Percentiles rank a stretch among this genome's conserved stretches.
phyloP scores from a whole-genome alignment of 352 stramenopile species.

The Globisporangium abappressorium region DNA sequence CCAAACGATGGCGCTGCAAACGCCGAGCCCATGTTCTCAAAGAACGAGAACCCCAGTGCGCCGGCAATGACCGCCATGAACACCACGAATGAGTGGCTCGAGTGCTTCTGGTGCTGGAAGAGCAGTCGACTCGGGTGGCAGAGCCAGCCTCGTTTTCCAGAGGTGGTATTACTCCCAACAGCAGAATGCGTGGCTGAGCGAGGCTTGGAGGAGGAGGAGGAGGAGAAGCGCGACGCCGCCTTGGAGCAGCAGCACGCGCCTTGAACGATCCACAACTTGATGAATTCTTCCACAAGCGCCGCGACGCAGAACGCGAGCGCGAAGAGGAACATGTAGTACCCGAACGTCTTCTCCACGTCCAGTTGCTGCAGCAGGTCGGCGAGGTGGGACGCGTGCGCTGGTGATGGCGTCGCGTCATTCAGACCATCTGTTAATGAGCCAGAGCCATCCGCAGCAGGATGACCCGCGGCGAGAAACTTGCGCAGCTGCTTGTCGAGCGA shows the following conservation, averaged over 20 bases:
- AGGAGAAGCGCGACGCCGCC: slow-evolving; percentile 5
- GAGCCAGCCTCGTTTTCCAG: slow-evolving; percentile 30
- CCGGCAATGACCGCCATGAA: slow-evolving; percentile 51
- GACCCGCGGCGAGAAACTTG: slow-evolving; percentile 21
- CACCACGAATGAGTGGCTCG: slow-evolving; percentile 56
- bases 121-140: slow-evolving; percentile 51
- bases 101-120: slow-evolving; percentile 36
- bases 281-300: slow-evolving; percentile 55
- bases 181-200: neutral
- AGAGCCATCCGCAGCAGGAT: neutral
- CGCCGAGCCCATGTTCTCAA: slow-evolving; percentile 57
- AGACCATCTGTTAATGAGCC: neutral
- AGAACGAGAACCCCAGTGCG: slow-evolving; percentile 55
- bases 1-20: slow-evolving; percentile 31
- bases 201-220: neutral
- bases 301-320: slow-evolving; percentile 53
- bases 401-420: neutral
- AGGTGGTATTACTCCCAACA: neutral
- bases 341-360: slow-evolving; percentile 52
- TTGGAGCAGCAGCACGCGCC: slow-evolving; percentile 35
- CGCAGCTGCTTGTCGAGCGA: slow-evolving; percentile 42
- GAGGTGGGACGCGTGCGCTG: slow-evolving; percentile 26
- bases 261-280: slow-evolving; percentile 73
- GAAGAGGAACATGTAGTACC: slow-evolving; percentile 62
- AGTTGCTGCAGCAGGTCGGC: slow-evolving; percentile 44